Base-by-base conservation (phyloP, 2,329 filamentous ascomycete species). In the Stemphylium lycopersici region DNA sequence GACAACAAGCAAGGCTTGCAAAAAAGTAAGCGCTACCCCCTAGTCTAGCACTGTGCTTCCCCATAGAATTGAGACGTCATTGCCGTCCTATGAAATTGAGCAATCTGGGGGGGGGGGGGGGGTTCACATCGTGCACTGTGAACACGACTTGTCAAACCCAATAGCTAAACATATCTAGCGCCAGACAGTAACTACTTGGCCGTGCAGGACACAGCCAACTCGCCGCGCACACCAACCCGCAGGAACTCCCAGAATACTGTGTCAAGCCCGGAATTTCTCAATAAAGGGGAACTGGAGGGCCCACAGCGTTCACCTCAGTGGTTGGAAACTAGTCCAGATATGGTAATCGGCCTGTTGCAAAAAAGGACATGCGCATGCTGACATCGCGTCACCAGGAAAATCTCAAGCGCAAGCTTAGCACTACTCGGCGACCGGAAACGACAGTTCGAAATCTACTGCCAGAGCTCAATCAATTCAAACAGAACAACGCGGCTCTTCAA, bases 381-480 rank as follows among this genome's bases (percentile, higher is more conserved):
- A 55, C 10, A 13, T 41, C 6, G 24, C 7, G 13, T 11, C 12
- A 10, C 3, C 11, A 55, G 52, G 71, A 77, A 50, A 70, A 61
- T 29, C 57, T 78, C 45, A 76, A 75, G 51, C 73, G 71, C 29
- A 77, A 75, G 51, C 58, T 78, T 22, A 74, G 70, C 52, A 57
- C 67, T 6, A 69, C 68, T 11, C 63, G 66, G 34, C 68, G 70
- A 41, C 67, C 67, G 6, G 69, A 76, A n/a, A 67, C 66, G 6
- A 69, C 68, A 15, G 67, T 67, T 29, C 66, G 70, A 20, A 73
- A 76, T 31, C 54, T 72, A 6, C 64, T 74, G 11, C 71, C 68
- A 16, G 75, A 78, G 56, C 71, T 76, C 26, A 76, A 77, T 39
- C 62, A 69, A 22, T 71, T 75, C 43, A 73, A 70, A 34, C 69